Base-by-base conservation (phyloP, 192 early-diverging fungal species). In the Backusella macrospora region DNA sequence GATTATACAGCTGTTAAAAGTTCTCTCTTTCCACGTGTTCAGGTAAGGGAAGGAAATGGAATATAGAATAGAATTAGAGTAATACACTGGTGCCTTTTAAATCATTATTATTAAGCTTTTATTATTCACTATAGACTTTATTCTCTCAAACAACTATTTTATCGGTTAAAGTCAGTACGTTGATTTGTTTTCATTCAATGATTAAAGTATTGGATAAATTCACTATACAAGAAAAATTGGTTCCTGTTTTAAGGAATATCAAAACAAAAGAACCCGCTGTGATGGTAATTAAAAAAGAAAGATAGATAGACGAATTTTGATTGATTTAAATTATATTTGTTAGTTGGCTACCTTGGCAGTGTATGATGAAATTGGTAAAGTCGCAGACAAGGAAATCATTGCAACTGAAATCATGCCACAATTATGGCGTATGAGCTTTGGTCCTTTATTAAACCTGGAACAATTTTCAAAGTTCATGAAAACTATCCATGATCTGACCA, bases 351-450 rank as follows among this genome's bases (percentile, higher is more conserved):
- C 94, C 29, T 78, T 95, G 48, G 85, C 87, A 23, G 88, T 95
- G 47, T 96, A 94, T 74, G 92, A 93, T 62, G 91, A 96, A 26
- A 83, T 92, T 76, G 90, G 92, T 2, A 86, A 86, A 44, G 73
- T 86, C 68, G 72, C 93, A 14, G 94, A 96, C 40, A 91, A 90
- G 65, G 90, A 91, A 34, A 73, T 87, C 0, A 86, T 94, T 23
- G 95, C 93, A 8, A 89, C 84, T 1, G 91, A 92, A 64, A 85
- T 96, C 16, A 65, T 96, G 62, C 92, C 92, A 4, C 90, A 91
- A 45, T 77, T 95, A 39, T 96, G 95, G 95, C 79, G 82, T 14
- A 80, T 94, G 75, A 77, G 86, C 38, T 85, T 95, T 46, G 93
- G 93, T 6, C 89, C 85, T 0, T 76, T 89, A 37, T 78, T 96